Base-by-base conservation (phyloP, 305 asterid species). In the Withania somnifera region DNA sequence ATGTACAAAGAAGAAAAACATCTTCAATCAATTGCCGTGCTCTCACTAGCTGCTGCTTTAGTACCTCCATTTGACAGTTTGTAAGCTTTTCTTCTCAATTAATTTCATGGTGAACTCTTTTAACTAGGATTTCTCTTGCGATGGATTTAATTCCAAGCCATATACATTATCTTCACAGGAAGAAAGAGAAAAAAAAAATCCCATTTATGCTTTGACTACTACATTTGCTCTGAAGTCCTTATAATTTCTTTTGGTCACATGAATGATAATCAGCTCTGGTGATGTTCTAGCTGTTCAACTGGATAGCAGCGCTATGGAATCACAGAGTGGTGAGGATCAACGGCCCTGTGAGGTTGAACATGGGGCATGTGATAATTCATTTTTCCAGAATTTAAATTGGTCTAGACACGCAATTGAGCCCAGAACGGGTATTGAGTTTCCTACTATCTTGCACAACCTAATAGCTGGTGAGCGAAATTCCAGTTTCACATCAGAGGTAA, bases 381-480 rank as follows among this genome's bases (percentile, higher is more conserved):
- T 89, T 84, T 81, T 91, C 56, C 92, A 86, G 82, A 86, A 81
- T 83, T 83, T 90, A 83, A 87, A 84, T 85, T 93, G 92, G 94
- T 86, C 93, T 54, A 91, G 89, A 81, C 90, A 82, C 82, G 88
- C 94, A 47, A 87, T 91, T 36, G 99, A 97, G 87, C 90, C 93
- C 22, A 87, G 85, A 89, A 95, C 99, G 66, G 99, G 99, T 75
- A 90, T 95, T 56, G 98, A 92, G 91, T 97, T 97, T 84, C 99
- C 99, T 26, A 85, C 95, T 77, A 68, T 91, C 86, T 89, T 97
- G 93, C 95, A 89, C 64, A 87, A 86, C 86, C 81, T 53, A 42
- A 83, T 87, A 51, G 78, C 88, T 57, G 92, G 89, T 51, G 95
- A 93, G 80, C 84, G 81, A 56, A 83, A 79, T 85, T 86, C 92